These are phyloP conservation scores for Trypanosoma melophagium DNA, from an alignment of 208 protist genomes.

Conservation along the genomic window DNA sequence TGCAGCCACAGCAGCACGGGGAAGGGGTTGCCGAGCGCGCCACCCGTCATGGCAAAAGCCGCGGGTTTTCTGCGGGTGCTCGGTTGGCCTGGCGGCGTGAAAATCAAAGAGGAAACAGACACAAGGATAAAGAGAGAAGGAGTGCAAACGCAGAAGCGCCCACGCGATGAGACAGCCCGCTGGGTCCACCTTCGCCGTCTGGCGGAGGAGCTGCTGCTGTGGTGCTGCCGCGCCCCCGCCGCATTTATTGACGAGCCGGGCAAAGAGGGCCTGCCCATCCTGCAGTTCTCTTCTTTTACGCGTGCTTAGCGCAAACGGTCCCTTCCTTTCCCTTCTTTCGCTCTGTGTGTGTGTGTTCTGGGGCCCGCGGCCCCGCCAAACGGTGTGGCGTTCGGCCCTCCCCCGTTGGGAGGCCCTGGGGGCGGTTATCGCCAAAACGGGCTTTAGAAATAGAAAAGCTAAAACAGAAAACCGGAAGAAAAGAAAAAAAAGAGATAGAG, in stretches of 20 bases:
- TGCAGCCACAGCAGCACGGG: neutral
- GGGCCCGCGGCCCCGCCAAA: too few species aligned
- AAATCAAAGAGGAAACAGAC: neutral
- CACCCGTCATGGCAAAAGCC: constrained; percentile 6
- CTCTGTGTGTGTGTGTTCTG: too few species aligned
- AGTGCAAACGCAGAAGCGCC: neutral
- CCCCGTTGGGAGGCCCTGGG: neutral
- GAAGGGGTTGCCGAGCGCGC: neutral
- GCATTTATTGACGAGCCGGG: neutral
- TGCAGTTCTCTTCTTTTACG: too few species aligned
- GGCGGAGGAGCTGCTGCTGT: constrained; percentile 3
- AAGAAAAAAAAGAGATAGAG: too few species aligned
- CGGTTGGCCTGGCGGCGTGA: neutral
- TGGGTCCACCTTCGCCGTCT: constrained; percentile 14
- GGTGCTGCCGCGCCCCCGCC: constrained; percentile 5
- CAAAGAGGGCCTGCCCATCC: neutral
- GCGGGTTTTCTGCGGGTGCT: constrained; percentile 5
- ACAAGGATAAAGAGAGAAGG: neutral
- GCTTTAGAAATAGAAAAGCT: too few species aligned
- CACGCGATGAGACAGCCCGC: neutral
- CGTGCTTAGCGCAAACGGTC: too few species aligned
- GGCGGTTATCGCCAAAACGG: too few species aligned
- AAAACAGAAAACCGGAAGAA: too few species aligned
- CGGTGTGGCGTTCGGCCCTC: too few species aligned
- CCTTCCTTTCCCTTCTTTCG: too few species aligned